Percentiles rank a stretch among this genome's conserved stretches.
Evolutionary conservation across 73 alveolate species (phyloP).

Genomic region (Tetrahymena borealis): DNA sequence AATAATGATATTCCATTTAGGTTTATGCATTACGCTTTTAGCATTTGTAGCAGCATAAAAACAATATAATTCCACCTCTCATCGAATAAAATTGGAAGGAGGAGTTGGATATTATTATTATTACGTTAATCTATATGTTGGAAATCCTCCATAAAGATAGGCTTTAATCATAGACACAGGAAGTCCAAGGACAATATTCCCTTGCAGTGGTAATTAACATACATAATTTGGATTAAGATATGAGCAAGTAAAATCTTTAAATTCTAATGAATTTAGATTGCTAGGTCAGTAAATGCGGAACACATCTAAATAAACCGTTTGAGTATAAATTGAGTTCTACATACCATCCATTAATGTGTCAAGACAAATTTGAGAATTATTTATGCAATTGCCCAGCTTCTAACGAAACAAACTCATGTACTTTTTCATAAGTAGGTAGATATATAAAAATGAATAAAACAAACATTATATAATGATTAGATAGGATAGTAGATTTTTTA

Average conservation of each 20-base stretch:
- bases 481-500: background rate
- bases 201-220: background rate
- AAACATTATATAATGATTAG: background rate
- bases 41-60: background rate
- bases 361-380: background rate
- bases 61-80: background rate
- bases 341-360: background rate
- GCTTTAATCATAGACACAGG: background rate
- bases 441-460: background rate
- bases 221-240: background rate
- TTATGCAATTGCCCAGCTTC: background rate
- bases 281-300: background rate
- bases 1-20: background rate
- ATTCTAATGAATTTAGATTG: background rate
- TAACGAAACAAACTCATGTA: background rate
- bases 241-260: background rate
- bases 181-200: background rate
- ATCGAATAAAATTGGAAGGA: background rate
- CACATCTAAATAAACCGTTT: background rate
- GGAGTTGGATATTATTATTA: background rate
- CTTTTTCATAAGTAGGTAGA: background rate
- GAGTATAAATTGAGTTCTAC: background rate
- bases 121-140: background rate
- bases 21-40: background rate
- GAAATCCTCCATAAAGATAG: background rate